phyloP scores from a whole-genome alignment of 2,329 filamentous ascomycete genomes.

The Colletotrichum simmondsii region DNA sequence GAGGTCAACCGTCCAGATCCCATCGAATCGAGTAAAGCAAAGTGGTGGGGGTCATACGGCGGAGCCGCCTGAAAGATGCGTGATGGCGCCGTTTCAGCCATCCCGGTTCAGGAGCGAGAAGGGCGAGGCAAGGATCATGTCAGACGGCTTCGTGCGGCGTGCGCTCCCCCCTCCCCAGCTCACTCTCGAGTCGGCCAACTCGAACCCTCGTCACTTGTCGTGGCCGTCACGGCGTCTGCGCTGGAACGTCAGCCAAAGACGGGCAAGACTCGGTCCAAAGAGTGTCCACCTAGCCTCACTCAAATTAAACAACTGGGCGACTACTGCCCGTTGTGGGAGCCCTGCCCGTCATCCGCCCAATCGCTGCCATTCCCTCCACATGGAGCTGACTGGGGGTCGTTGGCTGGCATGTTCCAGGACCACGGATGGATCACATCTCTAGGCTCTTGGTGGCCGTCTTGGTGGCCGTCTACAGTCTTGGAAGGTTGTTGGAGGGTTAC shows the following conservation, averaged over 20 bases:
- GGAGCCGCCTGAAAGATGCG: conserved; percentile 33
- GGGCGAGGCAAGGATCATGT: conserved; percentile 15
- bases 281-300: conserved; percentile 23
- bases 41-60: conserved; percentile 7
- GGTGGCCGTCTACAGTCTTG: not conserved
- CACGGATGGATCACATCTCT: conserved; percentile 19
- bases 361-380: conserved; percentile 19
- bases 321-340: conserved; percentile 22
- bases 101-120: conserved; percentile 16
- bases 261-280: conserved; percentile 5
- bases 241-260: not conserved
- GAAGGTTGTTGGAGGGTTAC: not conserved
- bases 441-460: not conserved
- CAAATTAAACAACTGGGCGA: conserved; percentile 30
- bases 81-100: conserved; percentile 32
- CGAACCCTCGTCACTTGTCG: too few species aligned
- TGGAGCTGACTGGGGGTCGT: not conserved
- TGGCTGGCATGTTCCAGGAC: conserved; percentile 26
- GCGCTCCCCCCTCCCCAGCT: not conserved
- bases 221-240: not conserved
- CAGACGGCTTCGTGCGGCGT: not conserved
- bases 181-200: not conserved
- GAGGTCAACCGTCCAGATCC: not conserved
- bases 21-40: not conserved
- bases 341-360: conserved; percentile 19